phyloP scores from a whole-genome alignment of 345 rosid genomes.

The Arabis hirsuta region DNA sequence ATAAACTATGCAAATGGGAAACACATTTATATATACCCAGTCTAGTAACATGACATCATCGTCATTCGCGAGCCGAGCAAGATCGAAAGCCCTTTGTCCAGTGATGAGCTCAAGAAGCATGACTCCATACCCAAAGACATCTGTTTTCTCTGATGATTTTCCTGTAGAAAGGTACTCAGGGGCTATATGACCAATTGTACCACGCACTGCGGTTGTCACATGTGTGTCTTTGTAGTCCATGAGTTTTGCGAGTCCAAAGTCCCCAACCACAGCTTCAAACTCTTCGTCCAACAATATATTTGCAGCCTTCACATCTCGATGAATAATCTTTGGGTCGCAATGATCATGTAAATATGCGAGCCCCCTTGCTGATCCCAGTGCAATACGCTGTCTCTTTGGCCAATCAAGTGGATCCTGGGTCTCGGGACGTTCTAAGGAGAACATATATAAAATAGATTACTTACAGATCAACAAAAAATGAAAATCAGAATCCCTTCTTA shows the following conservation, averaged over 20 bases:
- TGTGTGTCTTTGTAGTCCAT: conserved; percentile 97
- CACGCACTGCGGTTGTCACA: conserved; percentile 95
- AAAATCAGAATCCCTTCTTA: not conserved
- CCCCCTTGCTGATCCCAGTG: conserved; percentile 95
- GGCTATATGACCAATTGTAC: conserved; percentile 97
- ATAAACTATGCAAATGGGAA: conserved; percentile 7
- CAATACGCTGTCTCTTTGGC: conserved; percentile 89
- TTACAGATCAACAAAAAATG: not conserved
- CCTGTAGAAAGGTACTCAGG: conserved; percentile 99
- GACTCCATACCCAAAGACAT: conserved; percentile 95
- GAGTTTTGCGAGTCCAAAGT: conserved; percentile 93
- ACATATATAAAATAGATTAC: conserved; percentile 12
- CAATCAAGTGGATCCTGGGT: conserved; percentile 75
- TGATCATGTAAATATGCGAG: conserved; percentile 93
- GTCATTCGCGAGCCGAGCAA: conserved; percentile 91
- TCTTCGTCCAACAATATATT: conserved; percentile 89
- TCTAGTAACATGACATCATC: conserved; percentile 97
- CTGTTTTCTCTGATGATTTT: conserved; percentile 96
- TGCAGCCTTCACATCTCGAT: conserved; percentile 99
- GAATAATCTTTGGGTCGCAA: conserved; percentile 97
- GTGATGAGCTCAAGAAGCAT: conserved; percentile 91
- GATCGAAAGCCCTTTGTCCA: conserved; percentile 93
- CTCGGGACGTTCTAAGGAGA: conserved; percentile 44
- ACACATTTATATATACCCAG: conserved; percentile 60
- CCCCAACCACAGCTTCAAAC: conserved; percentile 96